A percentile compares a stretch with the other conserved stretches of the same genome.
Evolutionary conservation across 805 yeast species (phyloP).

Genomic region (Kodamaea laetipori): DNA sequence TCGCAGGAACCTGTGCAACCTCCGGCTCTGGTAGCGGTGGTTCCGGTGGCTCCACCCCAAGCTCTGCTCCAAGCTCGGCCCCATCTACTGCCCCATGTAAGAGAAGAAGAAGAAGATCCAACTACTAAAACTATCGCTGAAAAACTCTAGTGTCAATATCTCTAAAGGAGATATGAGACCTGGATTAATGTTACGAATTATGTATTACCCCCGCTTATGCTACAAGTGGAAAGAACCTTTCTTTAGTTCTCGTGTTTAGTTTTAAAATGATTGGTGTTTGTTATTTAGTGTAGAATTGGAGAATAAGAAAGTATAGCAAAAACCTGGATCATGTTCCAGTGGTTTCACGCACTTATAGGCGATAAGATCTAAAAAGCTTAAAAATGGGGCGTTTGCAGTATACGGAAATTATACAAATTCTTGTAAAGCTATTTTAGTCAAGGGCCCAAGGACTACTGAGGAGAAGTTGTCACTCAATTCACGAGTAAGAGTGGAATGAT

Average conservation of each 20-base stretch:
- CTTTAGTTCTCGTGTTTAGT: slow-evolving; percentile 5
- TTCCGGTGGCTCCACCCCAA: slow-evolving; percentile 10
- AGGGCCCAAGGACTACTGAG: too few relatives aligned
- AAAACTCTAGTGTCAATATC: neutral
- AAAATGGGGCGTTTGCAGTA: too few relatives aligned
- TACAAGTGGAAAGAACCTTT: slow-evolving; percentile 3
- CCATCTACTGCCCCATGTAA: slow-evolving; percentile 25
- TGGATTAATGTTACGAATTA: slow-evolving; percentile 2
- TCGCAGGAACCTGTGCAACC: slow-evolving; percentile 31
- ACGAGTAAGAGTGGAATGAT: too few relatives aligned
- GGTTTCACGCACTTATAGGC: too few relatives aligned
- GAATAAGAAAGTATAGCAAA: too few relatives aligned
- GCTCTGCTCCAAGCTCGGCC: slow-evolving; percentile 15
- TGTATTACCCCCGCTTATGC: slow-evolving; percentile 5
- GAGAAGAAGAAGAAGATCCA: slow-evolving; percentile 35
- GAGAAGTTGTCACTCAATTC: too few relatives aligned
- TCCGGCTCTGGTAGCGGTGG: neutral
- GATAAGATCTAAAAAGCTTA: too few relatives aligned
- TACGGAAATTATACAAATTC: too few relatives aligned
- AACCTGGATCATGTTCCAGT: too few relatives aligned
- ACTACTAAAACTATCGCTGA: slow-evolving; percentile 18
- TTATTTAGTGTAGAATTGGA: too few relatives aligned
- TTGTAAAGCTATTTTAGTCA: too few relatives aligned
- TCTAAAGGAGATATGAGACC: slow-evolving; percentile 5
- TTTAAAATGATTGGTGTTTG: slow-evolving; percentile 5